Conservation (phyloP, 768 basidiomycete species). For the Astraeus odoratus region DNA sequence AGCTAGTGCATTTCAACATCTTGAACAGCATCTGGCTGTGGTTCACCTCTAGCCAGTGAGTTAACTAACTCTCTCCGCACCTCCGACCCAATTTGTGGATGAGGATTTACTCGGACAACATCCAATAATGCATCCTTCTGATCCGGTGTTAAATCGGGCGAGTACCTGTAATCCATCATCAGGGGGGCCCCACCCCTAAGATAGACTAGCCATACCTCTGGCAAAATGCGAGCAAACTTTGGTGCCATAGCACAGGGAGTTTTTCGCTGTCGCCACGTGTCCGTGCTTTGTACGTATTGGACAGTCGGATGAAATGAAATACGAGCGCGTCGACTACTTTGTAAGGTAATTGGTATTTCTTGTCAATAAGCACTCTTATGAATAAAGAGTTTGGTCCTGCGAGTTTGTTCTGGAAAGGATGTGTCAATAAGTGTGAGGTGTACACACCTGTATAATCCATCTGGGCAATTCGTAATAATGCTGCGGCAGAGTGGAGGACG, state of each 20-base stretch:
- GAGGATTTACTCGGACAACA: slow-evolving; percentile 78
- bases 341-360: slow-evolving; percentile 96
- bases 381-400: slow-evolving; percentile 89
- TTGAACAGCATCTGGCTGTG: slow-evolving; percentile 54
- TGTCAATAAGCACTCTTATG: slow-evolving; percentile 93
- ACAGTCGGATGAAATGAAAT: slow-evolving; percentile 96
- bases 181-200: slow-evolving; percentile 3
- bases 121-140: slow-evolving; percentile 97
- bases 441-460: slow-evolving; percentile 89
- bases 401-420: background rate
- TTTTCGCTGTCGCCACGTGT: slow-evolving; percentile 64
- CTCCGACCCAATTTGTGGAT: slow-evolving; percentile 84
- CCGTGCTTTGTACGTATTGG: slow-evolving; percentile 79
- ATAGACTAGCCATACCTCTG: slow-evolving; percentile 60
- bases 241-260: slow-evolving; percentile 98
- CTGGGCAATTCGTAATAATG: slow-evolving; percentile 83
- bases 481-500: slow-evolving; percentile 94
- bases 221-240: slow-evolving; percentile 88
- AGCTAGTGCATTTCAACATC: slow-evolving; percentile 57
- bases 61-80: slow-evolving; percentile 86
- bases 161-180: slow-evolving; percentile 52
- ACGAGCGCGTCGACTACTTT: slow-evolving; percentile 96
- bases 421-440: background rate
- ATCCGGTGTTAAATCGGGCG: slow-evolving; percentile 89
- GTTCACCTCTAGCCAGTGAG: slow-evolving; percentile 81